A percentile compares a stretch with the other conserved stretches of the same genome.
phyloP scores from a whole-genome alignment of 2,329 filamentous ascomycete species.

The Tolypocladium nubicola region DNA sequence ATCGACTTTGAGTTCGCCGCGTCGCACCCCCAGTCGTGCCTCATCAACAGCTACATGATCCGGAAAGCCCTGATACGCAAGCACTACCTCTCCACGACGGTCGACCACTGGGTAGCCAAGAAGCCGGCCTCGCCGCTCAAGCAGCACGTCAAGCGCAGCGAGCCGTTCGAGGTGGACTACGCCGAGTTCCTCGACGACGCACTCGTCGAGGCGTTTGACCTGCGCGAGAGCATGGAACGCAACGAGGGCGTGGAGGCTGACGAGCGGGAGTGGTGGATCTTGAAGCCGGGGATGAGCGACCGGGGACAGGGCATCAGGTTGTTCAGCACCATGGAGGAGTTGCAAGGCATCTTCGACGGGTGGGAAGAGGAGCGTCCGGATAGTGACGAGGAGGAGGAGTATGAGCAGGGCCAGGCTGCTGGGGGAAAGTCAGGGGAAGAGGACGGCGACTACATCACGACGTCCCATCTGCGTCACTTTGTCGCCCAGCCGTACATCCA shows the following conservation, averaged over 20 bases:
- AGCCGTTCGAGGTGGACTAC: slow-evolving; percentile 91
- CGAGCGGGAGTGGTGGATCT: slow-evolving; percentile 83
- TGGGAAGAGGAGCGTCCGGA: slow-evolving; percentile 69
- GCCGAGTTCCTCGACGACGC: slow-evolving; percentile 95
- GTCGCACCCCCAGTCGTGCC: slow-evolving; percentile 45
- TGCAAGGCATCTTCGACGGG: slow-evolving; percentile 80
- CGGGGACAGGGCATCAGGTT: slow-evolving; percentile 85
- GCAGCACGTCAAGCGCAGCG: slow-evolving; percentile 62
- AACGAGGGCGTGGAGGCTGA: slow-evolving; percentile 35
- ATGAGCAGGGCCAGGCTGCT: slow-evolving; percentile 17
- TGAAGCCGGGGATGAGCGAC: slow-evolving; percentile 97
- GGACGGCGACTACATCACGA: slow-evolving; percentile 52
- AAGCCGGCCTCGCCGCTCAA: slow-evolving; percentile 60
- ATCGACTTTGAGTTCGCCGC: slow-evolving; percentile 74
- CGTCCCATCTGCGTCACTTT: slow-evolving; percentile 90
- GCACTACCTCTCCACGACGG: slow-evolving; percentile 79
- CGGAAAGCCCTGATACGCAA: slow-evolving; percentile 95
- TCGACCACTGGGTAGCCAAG: slow-evolving; percentile 79
- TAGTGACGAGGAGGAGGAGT: slow-evolving; percentile 52
- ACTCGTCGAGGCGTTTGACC: slow-evolving; percentile 78
- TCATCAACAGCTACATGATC: slow-evolving; percentile 88
- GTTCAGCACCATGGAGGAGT: slow-evolving; percentile 73
- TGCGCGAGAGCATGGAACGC: slow-evolving; percentile 63
- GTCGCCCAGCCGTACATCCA: slow-evolving; percentile 92
- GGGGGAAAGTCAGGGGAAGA: slow-evolving; percentile 8